Evolutionary conservation across 108 stramenopile genomes (phyloP), one percentile per base, ranked within the genome.

Genomic region (Cyclotella baltica): DNA sequence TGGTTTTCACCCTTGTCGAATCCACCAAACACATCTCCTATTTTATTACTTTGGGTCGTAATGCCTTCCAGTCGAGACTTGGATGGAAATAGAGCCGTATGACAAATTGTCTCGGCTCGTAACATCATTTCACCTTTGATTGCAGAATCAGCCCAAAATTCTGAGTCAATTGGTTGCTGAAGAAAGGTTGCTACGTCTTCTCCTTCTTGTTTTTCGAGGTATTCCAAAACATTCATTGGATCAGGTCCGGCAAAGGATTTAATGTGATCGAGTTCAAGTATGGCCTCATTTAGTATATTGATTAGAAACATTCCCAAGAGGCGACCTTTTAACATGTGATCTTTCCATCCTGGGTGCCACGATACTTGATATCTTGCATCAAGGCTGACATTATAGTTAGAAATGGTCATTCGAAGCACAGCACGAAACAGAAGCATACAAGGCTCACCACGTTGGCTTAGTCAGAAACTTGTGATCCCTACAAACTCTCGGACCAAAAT

Each of bases 321-420:
- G 13, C 51, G 69, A 18, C 81, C 81, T 50, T 73, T 63, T 10
- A 83, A 35, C 40, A 51, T 33, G 43, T 83, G 75, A 28, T 83
- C 81, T 64, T 83, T 77, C 65, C 67, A 77, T 22, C 81, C 81
- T 29, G 81, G 81, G 31, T 83, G 75, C 70, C 70, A 77, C 13
- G 69, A 29, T 1, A 51, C 62, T 72, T 83, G 75, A 63, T 55
- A 81, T 34, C 61, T 37, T 16, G 53, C 81, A 67, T 77, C 50
- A 43, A 67, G 37, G 28, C 80, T 74, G 35, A 62, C n/a, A 35
- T 5, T 16, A 34, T 36, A 6, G 20, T 31, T 19, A 6, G 11
- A 62, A 62, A 58, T 46, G 50, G 47, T 18, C 20, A 28, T 46
- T 33, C 11, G 30, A 28, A 31, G 11, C 15, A 58, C 16, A 73